Evolutionary conservation across 2,329 filamentous ascomycete genomes (phyloP), one percentile per base, ranked within the genome.

Genomic region (Ceratocystis destructans): DNA sequence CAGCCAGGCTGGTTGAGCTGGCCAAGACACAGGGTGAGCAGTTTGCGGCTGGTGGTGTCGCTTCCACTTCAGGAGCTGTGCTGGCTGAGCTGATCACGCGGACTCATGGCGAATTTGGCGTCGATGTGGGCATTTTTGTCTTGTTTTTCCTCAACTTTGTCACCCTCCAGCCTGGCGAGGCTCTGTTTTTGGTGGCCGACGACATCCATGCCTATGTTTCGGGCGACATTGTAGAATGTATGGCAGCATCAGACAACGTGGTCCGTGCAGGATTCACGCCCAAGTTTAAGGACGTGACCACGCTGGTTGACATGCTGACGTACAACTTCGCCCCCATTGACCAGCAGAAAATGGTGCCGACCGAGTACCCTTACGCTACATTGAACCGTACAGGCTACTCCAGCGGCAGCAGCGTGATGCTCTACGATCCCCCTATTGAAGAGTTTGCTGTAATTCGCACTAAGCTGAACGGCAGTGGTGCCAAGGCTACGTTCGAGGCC

Each of bases 161-260:
- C 73, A 88, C 87, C 71, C 83, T 99, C 15, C 79, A 88, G 62
- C 85, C 92, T 0, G 94, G 94, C 64, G 93, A 99, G 77, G 94
- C 93, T 7, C 88, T 99, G 80, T 99, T 97, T 78, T 82, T 99
- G 45, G 90, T 90, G 72, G 94, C 94, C 5, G 93, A 99, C 73
- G 94, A 97, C 73, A 97, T 97, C 72, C 94, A 99, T 75, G 94
- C 94, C 62, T 99, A 99, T 76, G 78, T 95, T 55, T 90, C 87
- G 2, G 90, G 90, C 68, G 93, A 99, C 73, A 96, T 99, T 71
- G 91, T 99, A 74, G 94, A 99, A 77, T 99, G 94, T 80, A 99
- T 99, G 94, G 94, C 94, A 0, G 88, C 90, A 7, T 96, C 90
- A n/a, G 94, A 99, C 81, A 99, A 99, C 71, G 94, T 99, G 45